Conservation (phyloP, 2,329 filamentous ascomycete genomes). For the Colletotrichum destructivum region DNA sequence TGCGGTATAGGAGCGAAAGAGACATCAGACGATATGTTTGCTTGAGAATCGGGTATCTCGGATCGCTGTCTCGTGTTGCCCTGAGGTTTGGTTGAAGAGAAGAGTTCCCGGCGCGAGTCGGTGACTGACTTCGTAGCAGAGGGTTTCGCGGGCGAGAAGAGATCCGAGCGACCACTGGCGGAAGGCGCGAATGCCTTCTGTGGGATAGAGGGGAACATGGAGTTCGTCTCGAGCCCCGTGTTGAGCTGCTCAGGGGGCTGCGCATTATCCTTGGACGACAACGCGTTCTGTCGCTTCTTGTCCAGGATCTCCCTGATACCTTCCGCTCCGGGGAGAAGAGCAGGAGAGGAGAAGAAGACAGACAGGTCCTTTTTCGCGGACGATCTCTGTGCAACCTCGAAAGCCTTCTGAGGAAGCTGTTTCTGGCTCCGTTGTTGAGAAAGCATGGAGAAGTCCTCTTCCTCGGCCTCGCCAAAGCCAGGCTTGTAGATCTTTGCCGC, state of each 20-base stretch:
- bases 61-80: conserved; percentile 15
- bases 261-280: conserved; percentile 29
- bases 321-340: conserved; percentile 53
- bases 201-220: conserved; percentile 56
- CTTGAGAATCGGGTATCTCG: conserved; percentile 45
- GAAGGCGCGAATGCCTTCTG: conserved; percentile 54
- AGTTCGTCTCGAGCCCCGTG: conserved; percentile 52
- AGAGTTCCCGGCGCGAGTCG: conserved; percentile 29
- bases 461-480: conserved; percentile 42
- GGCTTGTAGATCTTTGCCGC: conserved; percentile 11
- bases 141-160: conserved; percentile 54
- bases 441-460: conserved; percentile 63
- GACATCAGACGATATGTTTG: conserved; percentile 53
- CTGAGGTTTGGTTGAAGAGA: conserved; percentile 12
- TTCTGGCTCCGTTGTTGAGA: conserved; percentile 48
- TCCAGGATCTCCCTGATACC: conserved; percentile 35
- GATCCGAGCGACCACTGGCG: conserved; percentile 49
- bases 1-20: conserved; percentile 57
- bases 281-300: conserved; percentile 33
- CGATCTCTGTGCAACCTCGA: conserved; percentile 14
- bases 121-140: conserved; percentile 13
- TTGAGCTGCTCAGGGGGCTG: conserved; percentile 37
- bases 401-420: conserved; percentile 30
- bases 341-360: conserved; percentile 72
- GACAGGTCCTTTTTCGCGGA: conserved; percentile 58